Evolutionary conservation across 2,329 filamentous ascomycete genomes (phyloP).

Genomic region (Hymenoscyphus albidus): DNA sequence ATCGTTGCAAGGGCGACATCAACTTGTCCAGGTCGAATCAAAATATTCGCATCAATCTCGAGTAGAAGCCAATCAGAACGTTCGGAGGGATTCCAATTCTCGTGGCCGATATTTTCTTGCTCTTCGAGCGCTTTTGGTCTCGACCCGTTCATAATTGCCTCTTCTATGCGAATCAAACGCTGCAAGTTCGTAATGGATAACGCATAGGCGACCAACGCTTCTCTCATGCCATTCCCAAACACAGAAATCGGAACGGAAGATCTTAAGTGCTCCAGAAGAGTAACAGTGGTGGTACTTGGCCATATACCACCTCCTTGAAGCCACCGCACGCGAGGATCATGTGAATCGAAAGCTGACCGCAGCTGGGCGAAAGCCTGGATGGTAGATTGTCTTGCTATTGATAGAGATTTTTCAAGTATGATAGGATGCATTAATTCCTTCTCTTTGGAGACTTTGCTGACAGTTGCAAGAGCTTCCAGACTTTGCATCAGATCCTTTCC

Average conservation of each 20-base stretch:
- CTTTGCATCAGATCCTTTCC: slow-evolving; percentile 37
- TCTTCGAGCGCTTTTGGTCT: slow-evolving; percentile 37
- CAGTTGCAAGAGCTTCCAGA: slow-evolving; percentile 32
- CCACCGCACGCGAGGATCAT: slow-evolving; percentile 33
- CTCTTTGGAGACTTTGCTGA: background rate
- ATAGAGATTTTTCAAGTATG: slow-evolving; percentile 8
- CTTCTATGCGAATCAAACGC: slow-evolving; percentile 41
- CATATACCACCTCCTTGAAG: slow-evolving; percentile 39
- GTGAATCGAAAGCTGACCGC: slow-evolving; percentile 10
- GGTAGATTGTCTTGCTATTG: background rate
- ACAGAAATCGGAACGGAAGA: slow-evolving; percentile 24
- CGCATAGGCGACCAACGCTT: slow-evolving; percentile 39
- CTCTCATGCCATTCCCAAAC: slow-evolving; percentile 38
- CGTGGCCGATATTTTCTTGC: slow-evolving; percentile 39
- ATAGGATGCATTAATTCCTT: background rate
- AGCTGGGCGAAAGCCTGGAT: slow-evolving; percentile 5
- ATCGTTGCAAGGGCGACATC: slow-evolving; percentile 60
- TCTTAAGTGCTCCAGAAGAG: slow-evolving; percentile 43
- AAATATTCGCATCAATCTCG: slow-evolving; percentile 61
- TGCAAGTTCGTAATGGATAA: slow-evolving; percentile 41
- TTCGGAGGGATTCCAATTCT: slow-evolving; percentile 35
- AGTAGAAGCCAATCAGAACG: slow-evolving; percentile 62
- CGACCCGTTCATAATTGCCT: slow-evolving; percentile 35
- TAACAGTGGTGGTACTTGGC: slow-evolving; percentile 39
- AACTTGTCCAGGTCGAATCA: slow-evolving; percentile 59